These are phyloP conservation scores for Cucumis cinereus DNA, from an alignment of 306 rosid species.

Conservation along the genomic window DNA sequence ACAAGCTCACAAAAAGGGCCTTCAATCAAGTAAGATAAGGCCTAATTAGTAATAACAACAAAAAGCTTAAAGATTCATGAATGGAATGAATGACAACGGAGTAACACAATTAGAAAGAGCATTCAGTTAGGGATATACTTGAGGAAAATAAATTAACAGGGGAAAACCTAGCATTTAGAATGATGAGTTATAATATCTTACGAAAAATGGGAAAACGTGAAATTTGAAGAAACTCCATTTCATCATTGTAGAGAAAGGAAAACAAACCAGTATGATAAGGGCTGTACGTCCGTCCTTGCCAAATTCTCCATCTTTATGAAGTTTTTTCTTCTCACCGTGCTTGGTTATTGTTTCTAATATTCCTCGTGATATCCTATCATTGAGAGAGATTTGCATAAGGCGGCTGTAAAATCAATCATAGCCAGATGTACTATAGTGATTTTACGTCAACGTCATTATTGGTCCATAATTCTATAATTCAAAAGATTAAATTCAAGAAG, in stretches of 20 bases:
- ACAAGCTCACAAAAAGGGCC: too few relatives aligned
- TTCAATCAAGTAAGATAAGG: too few relatives aligned
- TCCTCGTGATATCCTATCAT: constrained; percentile 43
- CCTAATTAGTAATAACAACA: too few relatives aligned
- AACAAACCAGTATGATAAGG: constrained; percentile 56
- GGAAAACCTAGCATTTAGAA: neutral
- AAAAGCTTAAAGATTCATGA: neutral
- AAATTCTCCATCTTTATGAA: constrained; percentile 22
- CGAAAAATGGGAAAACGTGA: neutral
- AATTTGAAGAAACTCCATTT: neutral
- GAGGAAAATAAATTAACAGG: neutral
- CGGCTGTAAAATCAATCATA: neutral
- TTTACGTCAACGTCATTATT: neutral
- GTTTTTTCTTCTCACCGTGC: constrained; percentile 27
- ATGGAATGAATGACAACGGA: neutral
- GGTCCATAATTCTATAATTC: neutral
- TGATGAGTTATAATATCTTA: neutral
- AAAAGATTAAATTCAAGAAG: neutral
- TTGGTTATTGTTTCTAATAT: constrained; percentile 33
- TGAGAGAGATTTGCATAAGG: constrained; percentile 15
- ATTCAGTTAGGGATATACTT: neutral
- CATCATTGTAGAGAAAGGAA: neutral
- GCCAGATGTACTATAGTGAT: constrained; percentile 3
- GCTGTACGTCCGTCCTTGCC: constrained; percentile 37
- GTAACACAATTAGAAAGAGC: neutral